Conservation (phyloP, 2,329 filamentous ascomycete species). For the Elsinoe necatrix region DNA sequence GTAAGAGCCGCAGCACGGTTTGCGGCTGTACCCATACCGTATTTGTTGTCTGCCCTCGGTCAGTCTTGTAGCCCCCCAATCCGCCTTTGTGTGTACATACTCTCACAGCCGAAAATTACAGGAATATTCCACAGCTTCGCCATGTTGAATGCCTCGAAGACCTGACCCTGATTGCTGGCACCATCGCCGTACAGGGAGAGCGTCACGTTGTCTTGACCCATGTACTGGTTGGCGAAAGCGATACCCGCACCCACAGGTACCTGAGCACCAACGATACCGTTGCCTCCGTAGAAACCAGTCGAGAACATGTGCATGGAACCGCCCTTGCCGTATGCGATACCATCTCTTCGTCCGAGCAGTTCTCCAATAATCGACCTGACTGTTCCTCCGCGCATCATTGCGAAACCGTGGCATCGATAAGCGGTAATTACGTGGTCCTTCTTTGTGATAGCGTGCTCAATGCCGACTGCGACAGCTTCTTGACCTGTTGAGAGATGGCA, state of each 20-base stretch:
- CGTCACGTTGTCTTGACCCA: constrained; percentile 72
- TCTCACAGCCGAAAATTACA: constrained; percentile 94
- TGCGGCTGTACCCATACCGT: constrained; percentile 97
- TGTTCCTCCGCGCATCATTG: constrained; percentile 85
- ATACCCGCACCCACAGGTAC: constrained; percentile 94
- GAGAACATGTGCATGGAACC: constrained; percentile 99
- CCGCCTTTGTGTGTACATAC: constrained; percentile 47
- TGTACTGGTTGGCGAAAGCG: constrained; percentile 95
- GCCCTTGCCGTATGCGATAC: constrained; percentile 97
- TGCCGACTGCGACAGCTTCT: constrained; percentile 93
- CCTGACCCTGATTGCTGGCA: constrained; percentile 97
- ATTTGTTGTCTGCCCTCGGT: constrained; percentile 80
- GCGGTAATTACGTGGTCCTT: constrained; percentile 92
- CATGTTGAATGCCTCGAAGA: constrained; percentile 99
- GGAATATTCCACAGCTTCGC: constrained; percentile 98
- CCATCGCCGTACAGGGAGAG: constrained; percentile 95
- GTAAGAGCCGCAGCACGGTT: constrained; percentile 89
- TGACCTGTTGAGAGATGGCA: constrained; percentile 97
- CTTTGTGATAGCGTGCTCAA: constrained; percentile 90
- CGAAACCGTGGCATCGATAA: constrained; percentile 98
- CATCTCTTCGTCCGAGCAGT: constrained; percentile 86
- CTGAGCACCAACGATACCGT: constrained; percentile 98
- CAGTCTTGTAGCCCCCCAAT: constrained; percentile 16
- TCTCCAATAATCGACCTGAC: constrained; percentile 93
- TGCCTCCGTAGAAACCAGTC: constrained; percentile 95